A percentile compares a stretch with the other conserved stretches of the same genome.
These are phyloP conservation scores for Dactylonectria estremocensis DNA, from an alignment of 2,329 filamentous ascomycete genomes.

Conservation along the genomic window DNA sequence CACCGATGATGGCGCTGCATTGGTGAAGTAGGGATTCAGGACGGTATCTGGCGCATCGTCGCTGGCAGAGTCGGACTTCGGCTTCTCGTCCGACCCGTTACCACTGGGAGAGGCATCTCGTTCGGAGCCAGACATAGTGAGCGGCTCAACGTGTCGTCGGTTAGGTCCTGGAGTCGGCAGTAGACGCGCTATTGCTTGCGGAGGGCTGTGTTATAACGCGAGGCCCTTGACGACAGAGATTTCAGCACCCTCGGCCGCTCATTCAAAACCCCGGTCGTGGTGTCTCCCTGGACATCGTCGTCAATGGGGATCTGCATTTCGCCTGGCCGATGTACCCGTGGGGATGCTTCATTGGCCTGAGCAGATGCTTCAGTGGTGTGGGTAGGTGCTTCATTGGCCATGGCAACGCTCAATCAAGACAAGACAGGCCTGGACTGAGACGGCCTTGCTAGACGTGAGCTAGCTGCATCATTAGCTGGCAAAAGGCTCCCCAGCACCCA, in stretches of 20 bases:
- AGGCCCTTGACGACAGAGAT: neutral
- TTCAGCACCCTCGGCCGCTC: neutral
- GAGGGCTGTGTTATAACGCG: neutral
- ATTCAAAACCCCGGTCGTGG: neutral
- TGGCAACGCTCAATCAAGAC: neutral
- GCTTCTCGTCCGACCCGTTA: conserved; percentile 2
- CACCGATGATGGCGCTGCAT: neutral
- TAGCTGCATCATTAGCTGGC: neutral
- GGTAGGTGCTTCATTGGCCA: neutral
- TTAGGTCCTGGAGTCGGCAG: neutral
- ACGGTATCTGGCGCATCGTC: neutral
- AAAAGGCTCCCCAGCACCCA: neutral
- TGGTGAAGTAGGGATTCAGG: neutral
- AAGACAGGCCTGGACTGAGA: neutral
- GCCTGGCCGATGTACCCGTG: neutral
- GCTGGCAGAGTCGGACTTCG: neutral
- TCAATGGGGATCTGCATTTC: neutral
- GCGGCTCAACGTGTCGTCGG: neutral
- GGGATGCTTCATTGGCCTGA: neutral
- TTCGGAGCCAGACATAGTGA: conserved; percentile 8
- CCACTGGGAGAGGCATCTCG: neutral
- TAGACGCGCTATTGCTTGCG: neutral
- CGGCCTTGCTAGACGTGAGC: neutral
- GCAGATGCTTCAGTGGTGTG: neutral
- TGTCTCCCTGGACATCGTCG: neutral